Base-by-base conservation (phyloP, 768 basidiomycete genomes). In the Boletus speciosus region DNA sequence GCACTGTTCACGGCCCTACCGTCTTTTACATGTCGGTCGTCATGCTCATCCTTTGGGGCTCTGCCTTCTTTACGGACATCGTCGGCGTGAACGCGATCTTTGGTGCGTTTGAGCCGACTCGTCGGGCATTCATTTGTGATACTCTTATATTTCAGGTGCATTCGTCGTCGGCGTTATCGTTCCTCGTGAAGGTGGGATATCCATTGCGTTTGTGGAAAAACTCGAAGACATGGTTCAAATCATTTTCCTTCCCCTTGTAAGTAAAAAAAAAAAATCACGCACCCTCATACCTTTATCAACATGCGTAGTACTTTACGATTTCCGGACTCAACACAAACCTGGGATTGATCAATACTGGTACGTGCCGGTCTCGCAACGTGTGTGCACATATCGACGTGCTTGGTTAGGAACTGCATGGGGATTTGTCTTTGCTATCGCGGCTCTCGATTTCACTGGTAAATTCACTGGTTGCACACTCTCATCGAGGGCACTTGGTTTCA, bases 11-110 rank as follows among this genome's bases (percentile, higher is more conserved):
- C 42, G 90, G 89, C 0, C 96, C 96, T 0, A 86, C 90, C 0
- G 84, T 93, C 57, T 78, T 85, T 57, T 94, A 93, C 71, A 95
- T 98, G 91, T 91, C 92, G 0, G 71, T 84, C 5, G 86, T 85
- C 29, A 86, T 96, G 55, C 69, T 97, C 15, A 66, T 91, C 16
- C 74, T 93, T 16, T 95, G 98, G 72, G 84, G 80, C 0, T 90
- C 86, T 2, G 88, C 95, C 0, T 98, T 96, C 73, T 87, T 98
- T 66, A 97, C 94, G 0, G 94, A 96, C 63, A 78, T 93, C 56
- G 92, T 98, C 61, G 96, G 93, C n/a, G 90, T 93, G 8, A 88
- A 93, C 65, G 87, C 93, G 19, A 93, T 96, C 56, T 96, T 96
- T 64, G 93, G 93, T 81, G 49, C 27, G 73, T 61, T 5, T 54